phyloP scores from a whole-genome alignment of 2,329 filamentous ascomycete species.

The Metarhizium humberi region DNA sequence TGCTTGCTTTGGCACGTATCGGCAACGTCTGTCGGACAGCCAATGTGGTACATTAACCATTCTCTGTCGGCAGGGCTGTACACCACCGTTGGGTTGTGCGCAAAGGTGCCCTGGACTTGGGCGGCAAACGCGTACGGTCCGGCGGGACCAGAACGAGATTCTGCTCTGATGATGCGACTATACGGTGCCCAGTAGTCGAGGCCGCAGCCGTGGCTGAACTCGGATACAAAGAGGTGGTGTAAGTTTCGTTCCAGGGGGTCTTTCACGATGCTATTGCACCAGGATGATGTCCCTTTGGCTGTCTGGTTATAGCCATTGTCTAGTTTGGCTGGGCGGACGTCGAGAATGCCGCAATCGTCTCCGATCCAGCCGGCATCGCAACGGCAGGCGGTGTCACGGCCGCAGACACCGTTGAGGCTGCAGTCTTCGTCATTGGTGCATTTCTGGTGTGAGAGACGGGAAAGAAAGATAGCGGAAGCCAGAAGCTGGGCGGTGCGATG shows the following conservation, averaged over 20 bases:
- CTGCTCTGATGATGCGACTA: constrained; percentile 21
- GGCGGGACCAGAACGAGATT: constrained; percentile 29
- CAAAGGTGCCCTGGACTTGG: constrained; percentile 30
- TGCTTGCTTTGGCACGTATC: constrained; percentile 5
- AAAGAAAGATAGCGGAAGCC: neutral
- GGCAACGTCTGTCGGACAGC: constrained; percentile 10
- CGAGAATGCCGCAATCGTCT: constrained; percentile 33
- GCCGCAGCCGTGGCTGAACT: constrained; percentile 36
- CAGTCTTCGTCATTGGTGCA: constrained; percentile 13
- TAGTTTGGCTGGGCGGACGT: constrained; percentile 31
- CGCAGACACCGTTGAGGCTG: constrained; percentile 20
- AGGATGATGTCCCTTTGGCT: constrained; percentile 31
- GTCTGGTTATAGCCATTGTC: constrained; percentile 36
- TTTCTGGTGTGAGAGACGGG: neutral
- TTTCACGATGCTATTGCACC: constrained; percentile 36
- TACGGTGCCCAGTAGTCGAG: constrained; percentile 30
- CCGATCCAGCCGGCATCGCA: constrained; percentile 35
- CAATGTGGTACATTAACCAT: constrained; percentile 37
- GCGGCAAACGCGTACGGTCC: constrained; percentile 27
- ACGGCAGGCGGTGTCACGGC: constrained; percentile 7
- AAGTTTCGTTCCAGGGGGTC: constrained; percentile 22
- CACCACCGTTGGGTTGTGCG: constrained; percentile 35
- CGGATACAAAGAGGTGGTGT: constrained; percentile 34
- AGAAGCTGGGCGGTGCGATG: neutral
- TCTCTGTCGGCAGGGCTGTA: constrained; percentile 33